phyloP scores from a whole-genome alignment of 305 asterid species.

The Fraxinus platypoda region DNA sequence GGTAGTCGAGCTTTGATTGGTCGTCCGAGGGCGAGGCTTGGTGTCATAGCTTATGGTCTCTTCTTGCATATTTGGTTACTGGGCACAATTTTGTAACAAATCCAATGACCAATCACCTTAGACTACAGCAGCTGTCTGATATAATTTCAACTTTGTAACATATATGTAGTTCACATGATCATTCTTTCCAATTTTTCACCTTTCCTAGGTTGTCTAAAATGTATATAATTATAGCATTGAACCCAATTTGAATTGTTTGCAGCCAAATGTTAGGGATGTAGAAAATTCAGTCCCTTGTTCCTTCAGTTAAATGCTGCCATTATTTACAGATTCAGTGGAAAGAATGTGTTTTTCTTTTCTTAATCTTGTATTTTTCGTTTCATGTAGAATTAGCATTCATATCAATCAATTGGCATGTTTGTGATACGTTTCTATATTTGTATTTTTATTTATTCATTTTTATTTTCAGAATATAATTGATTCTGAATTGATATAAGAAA shows the following conservation, averaged over 20 bases:
- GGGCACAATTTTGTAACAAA: slow-evolving; percentile 66
- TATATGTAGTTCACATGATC: slow-evolving; percentile 24
- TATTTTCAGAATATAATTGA: too few relatives aligned
- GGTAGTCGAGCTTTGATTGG: slow-evolving; percentile 87
- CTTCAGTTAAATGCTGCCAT: background rate
- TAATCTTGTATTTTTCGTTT: too few relatives aligned
- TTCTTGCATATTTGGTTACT: slow-evolving; percentile 79
- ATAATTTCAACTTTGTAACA: slow-evolving; percentile 29
- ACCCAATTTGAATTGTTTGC: slow-evolving; percentile 52
- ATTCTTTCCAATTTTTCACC: slow-evolving; percentile 14
- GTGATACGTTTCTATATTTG: too few relatives aligned
- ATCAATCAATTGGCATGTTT: too few relatives aligned
- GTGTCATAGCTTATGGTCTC: slow-evolving; percentile 74
- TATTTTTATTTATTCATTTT: too few relatives aligned
- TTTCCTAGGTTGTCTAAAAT: slow-evolving; percentile 25
- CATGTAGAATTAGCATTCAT: too few relatives aligned
- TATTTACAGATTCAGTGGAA: background rate
- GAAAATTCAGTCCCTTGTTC: slow-evolving; percentile 28
- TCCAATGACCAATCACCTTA: slow-evolving; percentile 22
- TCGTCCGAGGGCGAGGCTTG: slow-evolving; percentile 88
- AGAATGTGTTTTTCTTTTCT: background rate
- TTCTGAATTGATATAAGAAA: too few relatives aligned
- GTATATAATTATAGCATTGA: slow-evolving; percentile 37
- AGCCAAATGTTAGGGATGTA: slow-evolving; percentile 55
- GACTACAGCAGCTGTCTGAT: background rate